Evolutionary conservation across 2,329 filamentous ascomycete species (phyloP).

Genomic region (Macrophomina pseudophaseolina): DNA sequence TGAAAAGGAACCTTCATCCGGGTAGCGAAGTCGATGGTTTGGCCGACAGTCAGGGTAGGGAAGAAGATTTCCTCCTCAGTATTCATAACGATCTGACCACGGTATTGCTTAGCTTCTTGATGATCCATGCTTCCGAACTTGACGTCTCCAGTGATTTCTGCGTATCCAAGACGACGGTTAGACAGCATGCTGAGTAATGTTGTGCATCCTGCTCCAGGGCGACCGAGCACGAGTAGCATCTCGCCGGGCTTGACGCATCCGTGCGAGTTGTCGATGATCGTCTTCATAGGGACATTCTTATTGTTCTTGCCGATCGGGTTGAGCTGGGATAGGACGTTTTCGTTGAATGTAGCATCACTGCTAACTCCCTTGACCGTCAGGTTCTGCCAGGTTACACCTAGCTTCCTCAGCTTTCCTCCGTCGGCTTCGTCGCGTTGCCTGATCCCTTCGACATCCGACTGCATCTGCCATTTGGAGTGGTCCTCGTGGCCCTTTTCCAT

Average conservation of each 20-base stretch:
- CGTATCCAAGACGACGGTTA: slow-evolving; percentile 23
- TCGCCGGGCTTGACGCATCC: slow-evolving; percentile 68
- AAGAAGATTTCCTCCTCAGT: slow-evolving; percentile 60
- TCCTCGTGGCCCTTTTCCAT: slow-evolving; percentile 3
- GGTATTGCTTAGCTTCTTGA: slow-evolving; percentile 53
- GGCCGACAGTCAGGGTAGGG: slow-evolving; percentile 55
- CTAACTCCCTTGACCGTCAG: slow-evolving; percentile 25
- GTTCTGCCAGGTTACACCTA: slow-evolving; percentile 25
- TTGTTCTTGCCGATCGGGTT: slow-evolving; percentile 10
- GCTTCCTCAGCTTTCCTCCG: slow-evolving; percentile 10
- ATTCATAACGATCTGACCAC: slow-evolving; percentile 63
- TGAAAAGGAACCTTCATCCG: slow-evolving; percentile 61
- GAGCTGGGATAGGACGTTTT: slow-evolving; percentile 28
- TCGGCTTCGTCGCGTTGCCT: slow-evolving; percentile 15
- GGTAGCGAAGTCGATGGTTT: slow-evolving; percentile 60
- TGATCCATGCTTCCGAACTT: slow-evolving; percentile 56
- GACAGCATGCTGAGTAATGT: slow-evolving; percentile 79
- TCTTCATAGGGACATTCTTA: slow-evolving; percentile 24
- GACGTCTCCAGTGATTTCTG: slow-evolving; percentile 45
- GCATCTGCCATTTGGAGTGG: slow-evolving; percentile 14
- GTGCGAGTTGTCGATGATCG: slow-evolving; percentile 27
- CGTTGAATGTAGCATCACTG: slow-evolving; percentile 25
- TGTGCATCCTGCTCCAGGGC: slow-evolving; percentile 80
- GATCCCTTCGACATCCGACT: neutral
- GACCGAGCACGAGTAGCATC: slow-evolving; percentile 69